Base-by-base conservation (phyloP, 2,329 filamentous ascomycete genomes). In the Fusarium fujikuroi region DNA sequence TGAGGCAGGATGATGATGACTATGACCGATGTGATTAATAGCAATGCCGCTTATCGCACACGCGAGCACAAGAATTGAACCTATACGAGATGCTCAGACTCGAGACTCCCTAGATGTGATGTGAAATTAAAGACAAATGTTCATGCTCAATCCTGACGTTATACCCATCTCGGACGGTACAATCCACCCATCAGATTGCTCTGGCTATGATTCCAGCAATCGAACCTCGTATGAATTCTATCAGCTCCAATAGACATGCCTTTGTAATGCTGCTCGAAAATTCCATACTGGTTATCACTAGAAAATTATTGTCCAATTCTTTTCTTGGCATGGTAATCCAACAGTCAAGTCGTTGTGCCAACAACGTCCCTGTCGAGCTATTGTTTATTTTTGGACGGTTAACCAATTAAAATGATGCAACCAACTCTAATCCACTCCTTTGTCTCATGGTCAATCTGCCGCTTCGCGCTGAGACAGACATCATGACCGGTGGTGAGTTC, bases 61-160 rank as follows among this genome's bases (percentile, higher is more conserved):
- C 76, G 79, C 72, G 75, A 78, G 79, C 78, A 78, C 74, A 79
- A 77, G 77, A 82, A 82, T 81, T 78, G 73, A 78, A 78, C 76
- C 77, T 77, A 77, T 59, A 69, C 74, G 77, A 78, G 76, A 80
- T 79, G 76, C 69, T 76, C 69, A 77, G 73, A 75, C 60, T 50
- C 58, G 70, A 60, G 28, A 53, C 52, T 54, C 34, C 42, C 39
- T 49, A 34, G 39, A 39, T 44, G 37, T 70, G 63, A 60, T 42
- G 36, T 69, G 42, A 37, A 50, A 21, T 46, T 75, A 15, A 46
- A 30, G 25, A 52, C 36, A 14, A 39, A 12, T 12, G 11, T 25
- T 28, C 5, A 37, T 8, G 47, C 28, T 58, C 21, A 15, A 36
- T 23, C 5, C 15, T 6, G 32, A 32, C 25, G 23, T n/a, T 32